Evolutionary conservation across 805 yeast genomes (phyloP), one percentile per base, ranked within the genome.

Genomic region (Kuraishia capsulata): DNA sequence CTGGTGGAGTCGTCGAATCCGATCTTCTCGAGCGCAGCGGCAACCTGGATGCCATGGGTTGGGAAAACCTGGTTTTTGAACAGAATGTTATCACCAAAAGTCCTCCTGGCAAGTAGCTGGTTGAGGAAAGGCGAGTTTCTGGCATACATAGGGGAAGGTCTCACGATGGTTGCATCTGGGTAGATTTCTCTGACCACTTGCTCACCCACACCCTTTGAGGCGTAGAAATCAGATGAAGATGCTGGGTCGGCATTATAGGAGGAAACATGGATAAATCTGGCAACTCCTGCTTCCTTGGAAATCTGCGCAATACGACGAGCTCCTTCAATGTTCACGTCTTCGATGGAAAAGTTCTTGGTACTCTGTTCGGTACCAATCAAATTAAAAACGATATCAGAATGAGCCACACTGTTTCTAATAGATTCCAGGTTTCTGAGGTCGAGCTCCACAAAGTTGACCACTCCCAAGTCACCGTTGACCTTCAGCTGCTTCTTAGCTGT

Each of bases 391-490:
- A 86, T 81, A 54, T 86, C 95, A 3, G 90, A 78, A 60, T 81
- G 78, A 47, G 80, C 78, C 32, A 86, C 86, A 9, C 85, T 65
- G 47, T 82, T 84, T 56, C 82, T 83, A 45, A 86, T 78, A 11
- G 87, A 76, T 52, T 78, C 64, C 50, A 82, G 48, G 64, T 86
- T 86, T 59, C 95, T 71, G 45, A 86, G 65, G 57, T 86, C 95
- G 51, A 83, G 76, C 60, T 86, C 95, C 45, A 83, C 76, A 57
- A 78, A 80, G 62, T 81, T 82, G 23, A 86, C 87, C 33, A 86
- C 95, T 24, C 95, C 95, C 47, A 85, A 72, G 59, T 86, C 95
- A 34, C 95, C 95, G 35, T 79, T 70, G 39, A 82, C 84, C 63
- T 84, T 86, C 49, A 86, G 67, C 53, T 81, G 84, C 51, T 95